Evolutionary conservation across 2,329 filamentous ascomycete genomes (phyloP), one percentile per base, ranked within the genome.

Genomic region (Sporothrix luriei): DNA sequence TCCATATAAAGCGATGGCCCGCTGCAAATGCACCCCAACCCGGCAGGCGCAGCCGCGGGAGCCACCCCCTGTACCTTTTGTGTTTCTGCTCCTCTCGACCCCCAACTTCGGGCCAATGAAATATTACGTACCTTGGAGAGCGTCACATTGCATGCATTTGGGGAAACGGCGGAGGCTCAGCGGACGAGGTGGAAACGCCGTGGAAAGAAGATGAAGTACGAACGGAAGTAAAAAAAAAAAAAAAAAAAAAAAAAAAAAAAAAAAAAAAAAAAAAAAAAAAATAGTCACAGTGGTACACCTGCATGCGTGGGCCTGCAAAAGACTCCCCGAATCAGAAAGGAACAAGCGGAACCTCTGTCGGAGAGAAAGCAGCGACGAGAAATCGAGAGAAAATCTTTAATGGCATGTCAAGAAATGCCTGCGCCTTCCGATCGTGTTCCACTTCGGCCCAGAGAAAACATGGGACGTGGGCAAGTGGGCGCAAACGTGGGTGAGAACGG

Each of bases 141-240:
- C 66, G 66, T 68, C 40, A 52, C 38, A 68, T 57, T 68, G 52
- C 51, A 66, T 66, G 29, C 64, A 38, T 65, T 65, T 65, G 46
- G 62, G 48, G 62, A 40, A 51, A 52, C 33, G 33, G 33, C 33
- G 33, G 33, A 33, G 33, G 33, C 33, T 33, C 33, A 33, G 33
- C n/a, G 33, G 33, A 6, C 0, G 33, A 33, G 6, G 5, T 33
- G 33, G 33, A 33, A 33, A 33, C 5, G 33, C 5, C 1, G 33
- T 33, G 7, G 4, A 9, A 9, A 33, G 33, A 33, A 19, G 26
- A 65, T 21, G 46, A 51, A 13, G 43, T 10, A 38, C 19, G n/a
- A 10, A 13, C 6, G 29, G n/a, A 24, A 24, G 16, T 21, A 14
- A 21, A 3, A 40, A 21, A 26, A 29, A 48, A 26, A n/a, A n/a